A percentile compares a stretch with the other conserved stretches of the same genome.
Conservation (phyloP, 768 basidiomycete genomes). For the Hirschioporus abietinus region DNA sequence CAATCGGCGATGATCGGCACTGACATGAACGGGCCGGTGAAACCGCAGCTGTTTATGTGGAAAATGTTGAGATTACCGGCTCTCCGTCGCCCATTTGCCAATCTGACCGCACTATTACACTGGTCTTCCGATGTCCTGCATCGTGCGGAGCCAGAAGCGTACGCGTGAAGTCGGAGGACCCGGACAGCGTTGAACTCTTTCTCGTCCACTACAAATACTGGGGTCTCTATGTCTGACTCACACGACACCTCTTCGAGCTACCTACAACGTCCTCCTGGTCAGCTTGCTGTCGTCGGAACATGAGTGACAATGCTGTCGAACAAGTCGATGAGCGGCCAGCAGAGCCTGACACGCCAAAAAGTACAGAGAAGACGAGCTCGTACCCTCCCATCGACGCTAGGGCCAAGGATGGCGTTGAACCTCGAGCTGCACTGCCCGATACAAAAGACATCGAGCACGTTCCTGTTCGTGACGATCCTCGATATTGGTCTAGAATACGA, state of each 20-base stretch:
- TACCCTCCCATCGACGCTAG: neutral
- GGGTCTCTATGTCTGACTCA: neutral
- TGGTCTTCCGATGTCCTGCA: neutral
- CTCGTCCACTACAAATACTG: neutral
- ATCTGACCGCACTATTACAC: too few relatives aligned
- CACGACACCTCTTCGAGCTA: too few relatives aligned
- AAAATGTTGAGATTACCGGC: too few relatives aligned
- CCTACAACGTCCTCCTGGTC: too few relatives aligned
- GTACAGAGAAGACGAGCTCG: neutral
- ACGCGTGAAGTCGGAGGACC: too few relatives aligned
- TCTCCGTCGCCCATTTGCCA: too few relatives aligned
- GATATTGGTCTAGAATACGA: slow-evolving; percentile 47
- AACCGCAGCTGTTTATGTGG: neutral
- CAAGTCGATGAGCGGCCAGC: neutral
- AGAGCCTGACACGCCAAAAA: neutral
- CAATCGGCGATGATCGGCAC: neutral
- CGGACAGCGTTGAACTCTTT: neutral
- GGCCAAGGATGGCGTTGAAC: neutral
- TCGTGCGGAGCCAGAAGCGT: neutral
- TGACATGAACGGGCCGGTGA: neutral
- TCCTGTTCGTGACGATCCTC: slow-evolving; percentile 53
- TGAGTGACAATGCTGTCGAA: neutral
- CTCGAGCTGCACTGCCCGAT: neutral
- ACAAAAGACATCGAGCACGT: slow-evolving; percentile 32
- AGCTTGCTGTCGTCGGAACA: neutral